Evolutionary conservation across 257 asterid species (phyloP), one percentile per base, ranked within the genome.

Genomic region (Eucommia ulmoides): DNA sequence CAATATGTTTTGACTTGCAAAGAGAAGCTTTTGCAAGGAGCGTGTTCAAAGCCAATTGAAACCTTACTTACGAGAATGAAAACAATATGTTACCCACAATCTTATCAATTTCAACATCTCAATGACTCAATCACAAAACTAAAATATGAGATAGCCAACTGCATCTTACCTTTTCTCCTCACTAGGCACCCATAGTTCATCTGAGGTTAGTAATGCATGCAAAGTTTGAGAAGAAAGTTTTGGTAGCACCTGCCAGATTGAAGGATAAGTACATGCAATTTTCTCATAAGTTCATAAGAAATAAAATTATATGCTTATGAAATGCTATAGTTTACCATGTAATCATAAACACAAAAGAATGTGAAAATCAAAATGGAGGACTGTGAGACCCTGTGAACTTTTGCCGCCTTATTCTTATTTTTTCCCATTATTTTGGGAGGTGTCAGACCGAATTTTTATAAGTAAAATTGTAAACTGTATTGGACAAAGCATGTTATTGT

Each of bases 111-210:
- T n/a, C n/a, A n/a, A n/a, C n/a, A n/a, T n/a, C n/a, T n/a, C n/a
- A n/a, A n/a, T n/a, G 33, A 38, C 33, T 22, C 21, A 42, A 22
- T 47, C 18, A 19, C 51, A 18, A 49, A 23, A 44, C 2, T 55
- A 49, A 22, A 41, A 62, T 65, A 26, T 50, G 45, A 35, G 22
- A 55, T 24, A 14, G 20, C 58, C 63, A 68, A n/a, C n/a, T n/a
- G n/a, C n/a, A n/a, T n/a, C 83, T 82, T 68, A 85, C 98, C 98
- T 76, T 77, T 73, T 80, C 75, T 85, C 94, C 75, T 89, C 98
- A 70, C 82, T 78, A 57, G 86, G 82, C 54, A 89, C 98, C 98
- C 94, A 89, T 65, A 89, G 64, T 64, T 78, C 88, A 61, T 89
- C 94, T 60, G 96, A 89, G 47, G 88, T 80, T 66, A 89, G 88